Percentiles rank a stretch among this genome's conserved stretches.
These are phyloP conservation scores for Colletotrichum eleusines DNA, from an alignment of 2,329 filamentous ascomycete species.

Conservation along the genomic window DNA sequence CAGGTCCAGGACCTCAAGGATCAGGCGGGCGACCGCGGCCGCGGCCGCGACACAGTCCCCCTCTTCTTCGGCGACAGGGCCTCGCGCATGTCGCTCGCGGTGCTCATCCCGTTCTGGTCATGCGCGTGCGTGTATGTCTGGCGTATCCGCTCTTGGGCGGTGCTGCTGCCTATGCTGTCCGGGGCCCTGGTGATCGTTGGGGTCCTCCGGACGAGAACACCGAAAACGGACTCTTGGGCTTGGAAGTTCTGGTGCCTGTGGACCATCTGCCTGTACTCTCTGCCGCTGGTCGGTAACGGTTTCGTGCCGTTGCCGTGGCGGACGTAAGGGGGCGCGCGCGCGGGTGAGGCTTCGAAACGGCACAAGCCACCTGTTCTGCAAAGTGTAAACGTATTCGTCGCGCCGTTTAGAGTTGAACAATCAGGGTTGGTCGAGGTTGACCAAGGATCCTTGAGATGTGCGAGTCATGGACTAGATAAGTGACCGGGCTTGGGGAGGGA, in stretches of 20 bases:
- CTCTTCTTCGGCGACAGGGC: slow-evolving; percentile 46
- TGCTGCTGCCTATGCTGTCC: slow-evolving; percentile 20
- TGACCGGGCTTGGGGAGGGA: not conserved
- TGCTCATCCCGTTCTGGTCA: slow-evolving; percentile 30
- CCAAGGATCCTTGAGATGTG: not conserved
- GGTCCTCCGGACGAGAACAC: slow-evolving; percentile 29
- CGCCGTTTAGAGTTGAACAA: not conserved
- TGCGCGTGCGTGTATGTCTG: slow-evolving; percentile 32
- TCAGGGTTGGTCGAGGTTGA: not conserved
- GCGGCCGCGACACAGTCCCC: slow-evolving; percentile 47
- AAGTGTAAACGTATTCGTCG: not conserved
- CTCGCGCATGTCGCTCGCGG: slow-evolving; percentile 24
- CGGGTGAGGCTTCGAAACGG: not conserved
- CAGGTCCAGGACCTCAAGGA: slow-evolving; percentile 48
- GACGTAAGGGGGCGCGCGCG: slow-evolving; percentile 16
- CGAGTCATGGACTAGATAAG: slow-evolving; percentile 31
- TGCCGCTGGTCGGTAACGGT: slow-evolving; percentile 37
- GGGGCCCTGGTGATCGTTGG: slow-evolving; percentile 27
- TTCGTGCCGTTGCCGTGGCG: slow-evolving; percentile 28
- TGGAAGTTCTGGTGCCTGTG: slow-evolving; percentile 40
- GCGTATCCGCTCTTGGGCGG: slow-evolving; percentile 13
- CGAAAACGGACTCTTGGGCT: slow-evolving; percentile 33
- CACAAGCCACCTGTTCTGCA: not conserved
- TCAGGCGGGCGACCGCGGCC: slow-evolving; percentile 46
- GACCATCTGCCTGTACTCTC: slow-evolving; percentile 36